phyloP scores from a whole-genome alignment of 148 eudicot species.

The Rhododendron griersonianum region DNA sequence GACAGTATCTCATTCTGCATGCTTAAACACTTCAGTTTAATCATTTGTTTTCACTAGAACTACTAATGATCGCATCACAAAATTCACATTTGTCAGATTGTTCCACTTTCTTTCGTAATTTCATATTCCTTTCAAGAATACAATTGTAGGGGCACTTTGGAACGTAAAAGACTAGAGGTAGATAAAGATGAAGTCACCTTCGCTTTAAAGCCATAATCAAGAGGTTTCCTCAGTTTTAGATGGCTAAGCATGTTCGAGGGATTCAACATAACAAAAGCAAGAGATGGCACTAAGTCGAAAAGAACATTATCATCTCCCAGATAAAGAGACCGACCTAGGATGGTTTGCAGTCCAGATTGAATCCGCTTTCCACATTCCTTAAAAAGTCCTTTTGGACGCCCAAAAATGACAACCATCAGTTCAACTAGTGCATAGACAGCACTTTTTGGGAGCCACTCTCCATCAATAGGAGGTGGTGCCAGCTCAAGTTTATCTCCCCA shows the following conservation, averaged over 20 bases:
- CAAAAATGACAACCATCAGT: constrained; percentile 70
- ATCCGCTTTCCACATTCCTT: constrained; percentile 89
- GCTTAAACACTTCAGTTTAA: background rate
- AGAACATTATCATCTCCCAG: background rate
- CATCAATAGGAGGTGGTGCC: constrained; percentile 91
- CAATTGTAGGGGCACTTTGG: background rate
- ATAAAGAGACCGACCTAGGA: constrained; percentile 55
- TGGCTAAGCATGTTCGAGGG: background rate
- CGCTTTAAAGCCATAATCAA: background rate
- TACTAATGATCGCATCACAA: background rate
- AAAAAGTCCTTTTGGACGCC: constrained; percentile 90
- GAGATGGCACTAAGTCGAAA: background rate
- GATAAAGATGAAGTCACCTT: background rate
- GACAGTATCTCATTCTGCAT: background rate
- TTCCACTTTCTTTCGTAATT: background rate
- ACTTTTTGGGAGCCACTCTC: constrained; percentile 96
- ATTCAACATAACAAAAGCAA: constrained; percentile 2
- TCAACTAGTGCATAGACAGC: constrained; percentile 92
- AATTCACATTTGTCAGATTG: background rate
- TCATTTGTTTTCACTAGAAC: background rate
- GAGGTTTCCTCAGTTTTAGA: background rate
- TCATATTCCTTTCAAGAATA: background rate
- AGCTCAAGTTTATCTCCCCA: constrained; percentile 71
- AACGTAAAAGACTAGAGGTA: background rate
- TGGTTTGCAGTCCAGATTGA: constrained; percentile 69